Evolutionary conservation across 306 rosid species (phyloP), one percentile per base, ranked within the genome.

Genomic region (Comarum palustre): DNA sequence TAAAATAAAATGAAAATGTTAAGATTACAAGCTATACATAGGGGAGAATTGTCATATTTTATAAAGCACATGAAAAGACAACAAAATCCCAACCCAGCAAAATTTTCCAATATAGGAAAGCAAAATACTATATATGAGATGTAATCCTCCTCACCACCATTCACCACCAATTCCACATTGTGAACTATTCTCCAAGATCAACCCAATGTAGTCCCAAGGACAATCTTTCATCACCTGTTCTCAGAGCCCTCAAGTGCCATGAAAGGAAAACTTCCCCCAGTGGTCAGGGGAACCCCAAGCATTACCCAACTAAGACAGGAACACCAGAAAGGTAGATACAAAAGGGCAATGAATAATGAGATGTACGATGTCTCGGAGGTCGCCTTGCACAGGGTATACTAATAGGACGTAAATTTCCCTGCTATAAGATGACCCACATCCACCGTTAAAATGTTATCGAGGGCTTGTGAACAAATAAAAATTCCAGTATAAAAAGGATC

Each of bases 221-320:
- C 78, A 86, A 81, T 82, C 89, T 87, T 83, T 81, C 84, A 83
- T 80, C 77, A 79, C 79, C 78, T 74, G 88, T 82, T 84, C 86
- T 88, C 82, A 69, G 75, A 66, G 73, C 83, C 90, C 87, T 77
- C 68, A 67, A 77, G 77, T 80, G 84, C 77, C 74, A 83, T 71
- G 81, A 57, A 84, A 79, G 79, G 82, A 77, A 79, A 80, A 82
- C 19, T 73, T 82, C 74, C 80, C 80, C 86, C 77, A 48, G 82
- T 78, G 80, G 73, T 24, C 75, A 84, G 68, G 68, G 81, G 82
- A 83, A 85, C 77, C 84, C 88, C 78, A 84, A 84, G 79, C 82
- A 86, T 82, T 85, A 87, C 89, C 89, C 82, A 84, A 86, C 96
- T 80, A 73, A 85, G 88, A 82, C 87, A 86, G 84, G 86, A 75